phyloP scores from a whole-genome alignment of 345 rosid genomes.

The Melastoma malabathricum region DNA sequence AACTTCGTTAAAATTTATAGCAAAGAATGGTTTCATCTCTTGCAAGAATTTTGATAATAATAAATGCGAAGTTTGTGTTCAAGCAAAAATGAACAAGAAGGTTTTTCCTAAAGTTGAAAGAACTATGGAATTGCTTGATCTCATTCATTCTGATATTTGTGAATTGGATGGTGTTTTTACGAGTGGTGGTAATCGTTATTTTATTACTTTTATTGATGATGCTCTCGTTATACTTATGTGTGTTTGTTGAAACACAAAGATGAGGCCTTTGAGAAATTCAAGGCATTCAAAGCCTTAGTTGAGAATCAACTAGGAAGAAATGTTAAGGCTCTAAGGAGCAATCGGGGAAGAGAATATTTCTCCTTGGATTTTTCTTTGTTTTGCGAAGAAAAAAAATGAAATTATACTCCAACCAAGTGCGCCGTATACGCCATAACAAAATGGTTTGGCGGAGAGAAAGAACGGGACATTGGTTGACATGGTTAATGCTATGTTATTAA shows the following conservation, averaged over 20 bases:
- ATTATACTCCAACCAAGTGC: not conserved
- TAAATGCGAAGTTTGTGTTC: not conserved
- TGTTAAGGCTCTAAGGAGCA: not conserved
- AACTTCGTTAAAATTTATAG: no score
- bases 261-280: slow-evolving; percentile 1
- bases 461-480: not conserved
- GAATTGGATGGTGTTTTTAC: slow-evolving; percentile 6
- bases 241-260: slow-evolving; percentile 1
- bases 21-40: not conserved
- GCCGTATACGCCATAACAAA: slow-evolving; percentile 1
- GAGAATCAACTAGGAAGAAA: not conserved
- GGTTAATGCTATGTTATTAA: slow-evolving; percentile 3
- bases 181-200: slow-evolving; percentile 2
- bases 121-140: not conserved
- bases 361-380: not conserved
- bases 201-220: slow-evolving; percentile 8
- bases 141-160: slow-evolving; percentile 2
- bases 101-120: not conserved
- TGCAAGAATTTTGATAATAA: not conserved
- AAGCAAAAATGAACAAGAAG: not conserved
- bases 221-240: not conserved
- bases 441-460: not conserved
- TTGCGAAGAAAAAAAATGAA: not conserved
- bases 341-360: slow-evolving; percentile 5
- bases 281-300: not conserved